phyloP scores from a whole-genome alignment of 129 eudicot genomes.

The Arctium lappa region DNA sequence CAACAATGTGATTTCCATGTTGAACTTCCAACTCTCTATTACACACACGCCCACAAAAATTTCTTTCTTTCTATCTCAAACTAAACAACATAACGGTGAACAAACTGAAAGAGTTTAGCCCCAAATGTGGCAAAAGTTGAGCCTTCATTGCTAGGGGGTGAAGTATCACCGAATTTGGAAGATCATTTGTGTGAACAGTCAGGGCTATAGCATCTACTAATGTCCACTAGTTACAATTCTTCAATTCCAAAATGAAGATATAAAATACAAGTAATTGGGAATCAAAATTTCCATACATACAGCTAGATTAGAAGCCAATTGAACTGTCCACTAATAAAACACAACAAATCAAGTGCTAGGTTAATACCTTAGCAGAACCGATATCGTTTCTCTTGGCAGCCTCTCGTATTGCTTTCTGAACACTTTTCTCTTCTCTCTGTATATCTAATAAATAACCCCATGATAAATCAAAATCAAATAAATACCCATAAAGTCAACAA shows the following conservation, averaged over 20 bases:
- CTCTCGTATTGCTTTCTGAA: constrained; percentile 91
- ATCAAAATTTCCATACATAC: not conserved
- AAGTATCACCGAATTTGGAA: not conserved
- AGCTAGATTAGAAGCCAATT: not conserved
- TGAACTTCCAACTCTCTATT: not conserved
- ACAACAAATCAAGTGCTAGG: constrained; percentile 5
- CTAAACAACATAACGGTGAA: constrained; percentile 4
- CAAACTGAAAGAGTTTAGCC: not conserved
- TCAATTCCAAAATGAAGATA: not conserved
- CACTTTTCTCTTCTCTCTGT: constrained; percentile 87
- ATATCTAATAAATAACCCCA: constrained; percentile 47
- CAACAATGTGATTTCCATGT: not conserved
- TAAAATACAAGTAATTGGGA: not conserved
- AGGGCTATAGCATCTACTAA: not conserved
- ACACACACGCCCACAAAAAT: not conserved
- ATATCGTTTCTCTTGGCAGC: constrained; percentile 95
- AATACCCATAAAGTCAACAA: not conserved
- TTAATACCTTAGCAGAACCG: constrained; percentile 85
- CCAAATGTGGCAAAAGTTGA: not conserved
- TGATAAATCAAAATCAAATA: not conserved
- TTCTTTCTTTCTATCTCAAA: not conserved
- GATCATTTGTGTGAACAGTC: not conserved
- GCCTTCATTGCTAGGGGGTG: not conserved
- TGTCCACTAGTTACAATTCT: not conserved
- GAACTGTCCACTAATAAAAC: not conserved